A percentile compares a stretch with the other conserved stretches of the same genome.
Evolutionary conservation across 169 alveolate genomes (phyloP).

Genomic region (Plasmodium gallinaceum): DNA sequence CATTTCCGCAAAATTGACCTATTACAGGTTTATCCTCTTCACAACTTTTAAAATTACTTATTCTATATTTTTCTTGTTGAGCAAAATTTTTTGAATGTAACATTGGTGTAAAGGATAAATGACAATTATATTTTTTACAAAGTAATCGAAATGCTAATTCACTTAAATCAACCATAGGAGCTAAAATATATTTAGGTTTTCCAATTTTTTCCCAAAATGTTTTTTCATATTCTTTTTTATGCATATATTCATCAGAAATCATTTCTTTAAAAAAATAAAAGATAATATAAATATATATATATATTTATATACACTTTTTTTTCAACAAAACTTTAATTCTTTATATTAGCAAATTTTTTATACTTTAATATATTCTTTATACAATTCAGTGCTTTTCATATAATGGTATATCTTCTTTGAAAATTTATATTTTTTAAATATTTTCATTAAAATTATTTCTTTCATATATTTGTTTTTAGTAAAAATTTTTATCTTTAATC

Average conservation of each 20-base stretch:
- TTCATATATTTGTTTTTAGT: no score
- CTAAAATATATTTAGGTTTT: constrained; percentile 81
- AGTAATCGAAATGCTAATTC: constrained; percentile 88
- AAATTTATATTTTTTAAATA: no score
- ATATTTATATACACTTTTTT: no score
- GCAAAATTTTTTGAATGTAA: constrained; percentile 90
- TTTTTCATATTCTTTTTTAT: constrained; percentile 54
- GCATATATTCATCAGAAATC: constrained; percentile 2
- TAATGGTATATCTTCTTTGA: no score
- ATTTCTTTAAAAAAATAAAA: neutral
- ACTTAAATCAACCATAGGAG: constrained; percentile 87
- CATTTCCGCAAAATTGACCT: constrained; percentile 94
- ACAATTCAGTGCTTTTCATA: no score
- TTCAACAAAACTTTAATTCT: no score
- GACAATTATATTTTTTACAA: constrained; percentile 90
- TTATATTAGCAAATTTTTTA: no score
- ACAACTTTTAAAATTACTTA: constrained; percentile 80
- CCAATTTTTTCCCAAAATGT: constrained; percentile 82
- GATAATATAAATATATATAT: no score
- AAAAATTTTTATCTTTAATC: no score
- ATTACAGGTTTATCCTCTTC: constrained; percentile 84
- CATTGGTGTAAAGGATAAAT: constrained; percentile 94
- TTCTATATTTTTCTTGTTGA: constrained; percentile 81
- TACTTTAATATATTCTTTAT: no score
- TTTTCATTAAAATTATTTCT: no score